Conservation (phyloP, 2,329 filamentous ascomycete species). For the Fusarium agapanthi region DNA sequence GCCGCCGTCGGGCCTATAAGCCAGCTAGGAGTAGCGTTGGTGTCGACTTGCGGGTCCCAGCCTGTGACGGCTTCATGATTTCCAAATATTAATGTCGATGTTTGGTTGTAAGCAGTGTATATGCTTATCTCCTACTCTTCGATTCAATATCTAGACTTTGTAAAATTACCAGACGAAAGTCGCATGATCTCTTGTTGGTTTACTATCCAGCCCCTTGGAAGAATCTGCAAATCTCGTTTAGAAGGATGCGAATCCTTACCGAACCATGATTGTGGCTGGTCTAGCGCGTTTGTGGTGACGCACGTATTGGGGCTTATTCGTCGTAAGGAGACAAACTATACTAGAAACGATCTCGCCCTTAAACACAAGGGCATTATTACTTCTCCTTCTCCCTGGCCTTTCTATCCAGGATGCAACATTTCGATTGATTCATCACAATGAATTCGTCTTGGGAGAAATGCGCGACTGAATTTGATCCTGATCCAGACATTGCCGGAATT, state of each 20-base stretch:
- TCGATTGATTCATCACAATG: background rate
- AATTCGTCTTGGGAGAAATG: background rate
- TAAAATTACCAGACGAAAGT: no score
- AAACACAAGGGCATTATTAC: background rate
- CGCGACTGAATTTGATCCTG: background rate
- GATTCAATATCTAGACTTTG: no score
- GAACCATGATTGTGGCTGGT: background rate
- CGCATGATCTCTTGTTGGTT: no score
- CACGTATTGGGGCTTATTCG: background rate
- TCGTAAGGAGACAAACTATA: background rate
- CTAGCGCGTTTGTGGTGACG: background rate
- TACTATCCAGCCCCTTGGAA: no score
- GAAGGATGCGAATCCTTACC: background rate
- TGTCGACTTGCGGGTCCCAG: no score
- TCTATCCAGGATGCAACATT: no score
- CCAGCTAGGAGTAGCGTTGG: background rate
- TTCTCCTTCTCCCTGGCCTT: background rate
- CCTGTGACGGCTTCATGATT: no score
- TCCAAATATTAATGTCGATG: rapidly evolving
- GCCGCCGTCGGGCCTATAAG: background rate
- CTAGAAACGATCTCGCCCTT: background rate
- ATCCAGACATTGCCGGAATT: background rate
- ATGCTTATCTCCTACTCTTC: rapidly evolving
- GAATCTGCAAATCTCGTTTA: background rate
- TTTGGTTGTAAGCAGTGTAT: no score